Evolutionary conservation across 75 land plant species (phyloP), one percentile per base, ranked within the genome.

Genomic region (Selaginella moellendorffii): DNA sequence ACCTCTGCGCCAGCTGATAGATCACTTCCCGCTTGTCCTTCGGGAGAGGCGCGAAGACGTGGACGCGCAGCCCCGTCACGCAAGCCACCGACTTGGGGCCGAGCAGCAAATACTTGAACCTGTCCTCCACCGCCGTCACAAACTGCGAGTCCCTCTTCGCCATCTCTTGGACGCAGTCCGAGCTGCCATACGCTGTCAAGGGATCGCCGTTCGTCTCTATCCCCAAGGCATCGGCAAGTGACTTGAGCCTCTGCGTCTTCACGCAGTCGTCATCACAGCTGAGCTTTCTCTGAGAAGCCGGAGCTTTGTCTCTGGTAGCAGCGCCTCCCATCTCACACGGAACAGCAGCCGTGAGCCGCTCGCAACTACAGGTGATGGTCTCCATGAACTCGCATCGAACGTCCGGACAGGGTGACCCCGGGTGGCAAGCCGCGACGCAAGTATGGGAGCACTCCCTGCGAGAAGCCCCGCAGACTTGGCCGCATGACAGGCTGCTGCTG

Each of bases 181-280:
- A 77, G 14, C 75, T 63, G 27, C 54, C 80, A 62, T 84, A 84
- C 2, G 80, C 78, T 69, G 78, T 77, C 62, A 82, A 69, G 22
- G 79, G 76, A 62, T 88, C 86, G 46, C 81, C 74, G 64, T 77
- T 78, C 12, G 81, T 62, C 28, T 72, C 72, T 25, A 90, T 72
- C 46, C 85, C 97, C 74, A 95, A 89, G 26, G 99, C 99, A 72
- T 89, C 90, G n/a, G 96, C 99, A 56, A 95, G 81, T n/a, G n/a
- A n/a, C n/a, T n/a, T n/a, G 63, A 81, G 84, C 63, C 81, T 83
- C 73, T 83, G 95, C 63, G 74, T 12, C 73, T 82, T 95, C 26
- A 80, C 76, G 64, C 99, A 95, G 54, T 95, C 99, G 22, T 89
- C 85, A 68, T 95, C 91, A 72, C 99, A 95, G 0, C 67, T 42